phyloP scores from a whole-genome alignment of 176 grass and related monocot genomes.

The Carex cristatella region DNA sequence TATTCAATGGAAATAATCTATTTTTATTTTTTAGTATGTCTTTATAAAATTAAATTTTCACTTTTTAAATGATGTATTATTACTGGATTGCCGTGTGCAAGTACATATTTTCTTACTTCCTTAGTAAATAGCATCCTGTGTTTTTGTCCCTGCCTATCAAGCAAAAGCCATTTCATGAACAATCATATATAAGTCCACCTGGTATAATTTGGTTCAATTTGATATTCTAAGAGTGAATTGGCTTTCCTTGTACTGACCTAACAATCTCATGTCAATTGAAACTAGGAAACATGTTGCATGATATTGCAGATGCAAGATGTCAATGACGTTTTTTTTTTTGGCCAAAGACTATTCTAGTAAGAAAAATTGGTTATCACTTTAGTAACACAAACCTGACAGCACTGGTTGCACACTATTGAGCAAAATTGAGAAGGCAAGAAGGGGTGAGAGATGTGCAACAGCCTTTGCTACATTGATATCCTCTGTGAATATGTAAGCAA shows the following conservation, averaged over 20 bases:
- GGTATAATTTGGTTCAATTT: not conserved
- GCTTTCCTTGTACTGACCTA: not conserved
- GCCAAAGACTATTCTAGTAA: not conserved
- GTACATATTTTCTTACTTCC: not conserved
- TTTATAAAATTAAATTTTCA: not conserved
- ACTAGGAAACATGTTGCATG: not conserved
- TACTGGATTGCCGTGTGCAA: not conserved
- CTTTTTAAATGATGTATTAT: not conserved
- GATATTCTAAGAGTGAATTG: not conserved
- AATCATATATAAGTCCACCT: not conserved
- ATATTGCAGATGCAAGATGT: not conserved
- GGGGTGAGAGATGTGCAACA: conserved; percentile 53
- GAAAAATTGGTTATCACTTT: not conserved
- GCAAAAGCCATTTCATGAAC: not conserved
- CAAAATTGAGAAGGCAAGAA: conserved; percentile 80
- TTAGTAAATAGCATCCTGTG: not conserved
- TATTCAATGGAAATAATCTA: not conserved
- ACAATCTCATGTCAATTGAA: not conserved
- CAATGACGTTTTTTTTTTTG: not conserved
- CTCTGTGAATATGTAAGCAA: conserved; percentile 76
- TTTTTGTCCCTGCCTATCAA: not conserved
- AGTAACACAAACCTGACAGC: conserved; percentile 47
- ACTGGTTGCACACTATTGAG: conserved; percentile 87
- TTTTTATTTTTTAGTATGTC: not conserved
- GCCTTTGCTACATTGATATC: conserved; percentile 35